Conservation (phyloP, 208 protist species). For the Pavlovales sp. region DNA sequence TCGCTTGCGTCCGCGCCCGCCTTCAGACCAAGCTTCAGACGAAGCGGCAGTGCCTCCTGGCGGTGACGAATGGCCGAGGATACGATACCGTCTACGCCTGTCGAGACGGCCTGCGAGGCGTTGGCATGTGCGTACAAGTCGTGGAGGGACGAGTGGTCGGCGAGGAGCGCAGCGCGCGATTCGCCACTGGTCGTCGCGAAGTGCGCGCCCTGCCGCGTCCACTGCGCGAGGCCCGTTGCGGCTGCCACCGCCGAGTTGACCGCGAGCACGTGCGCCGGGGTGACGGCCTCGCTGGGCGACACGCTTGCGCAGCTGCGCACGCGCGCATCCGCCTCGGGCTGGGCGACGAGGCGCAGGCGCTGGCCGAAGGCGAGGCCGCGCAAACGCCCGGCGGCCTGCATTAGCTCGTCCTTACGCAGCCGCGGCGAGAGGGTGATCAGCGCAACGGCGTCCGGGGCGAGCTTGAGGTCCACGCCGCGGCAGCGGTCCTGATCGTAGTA, state of each 20-base stretch:
- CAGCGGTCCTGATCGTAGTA: conserved; percentile 50
- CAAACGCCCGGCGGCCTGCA: conserved; percentile 50
- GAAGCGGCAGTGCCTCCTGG: too few relatives aligned
- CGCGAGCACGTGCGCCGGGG: conserved; percentile 5
- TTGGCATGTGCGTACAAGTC: not conserved
- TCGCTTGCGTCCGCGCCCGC: too few relatives aligned
- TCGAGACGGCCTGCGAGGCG: too few relatives aligned
- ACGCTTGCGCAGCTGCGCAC: not conserved
- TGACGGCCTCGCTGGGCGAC: not conserved
- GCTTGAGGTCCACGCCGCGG: conserved; percentile 50
- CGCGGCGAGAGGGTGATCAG: conserved; percentile 30
- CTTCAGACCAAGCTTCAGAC: not conserved
- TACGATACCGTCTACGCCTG: too few relatives aligned
- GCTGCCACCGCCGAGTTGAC: conserved; percentile 26
- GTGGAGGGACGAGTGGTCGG: not conserved
- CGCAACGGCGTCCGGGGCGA: conserved; percentile 18
- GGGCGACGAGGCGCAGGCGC: conserved; percentile 8
- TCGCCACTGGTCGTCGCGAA: conserved; percentile 7
- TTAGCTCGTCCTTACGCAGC: conserved; percentile 52
- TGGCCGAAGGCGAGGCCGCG: conserved; percentile 40
- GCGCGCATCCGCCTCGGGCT: conserved; percentile 2
- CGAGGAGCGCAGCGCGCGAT: not conserved
- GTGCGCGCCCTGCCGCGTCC: not conserved
- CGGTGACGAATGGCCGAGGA: too few relatives aligned
- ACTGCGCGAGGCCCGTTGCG: conserved; percentile 1